These are phyloP conservation scores for Elsinoe ampelina DNA, from an alignment of 2,329 filamentous ascomycete species.

Conservation along the genomic window DNA sequence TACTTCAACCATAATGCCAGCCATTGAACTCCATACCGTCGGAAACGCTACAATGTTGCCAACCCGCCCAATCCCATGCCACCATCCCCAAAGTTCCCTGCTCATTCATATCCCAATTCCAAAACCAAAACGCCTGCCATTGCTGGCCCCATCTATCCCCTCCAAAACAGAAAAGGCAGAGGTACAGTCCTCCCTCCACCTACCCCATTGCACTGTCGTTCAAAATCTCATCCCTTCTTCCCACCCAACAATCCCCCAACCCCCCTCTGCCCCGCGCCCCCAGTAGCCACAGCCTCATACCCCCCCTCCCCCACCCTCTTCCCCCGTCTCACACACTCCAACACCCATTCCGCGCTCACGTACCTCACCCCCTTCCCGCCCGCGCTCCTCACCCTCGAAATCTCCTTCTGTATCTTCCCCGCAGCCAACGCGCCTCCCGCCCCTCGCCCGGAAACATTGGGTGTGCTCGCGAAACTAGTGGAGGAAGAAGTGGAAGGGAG, in stretches of 20 bases:
- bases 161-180: not conserved
- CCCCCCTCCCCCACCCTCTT: conserved; percentile 65
- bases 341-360: conserved; percentile 72
- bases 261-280: conserved; percentile 1
- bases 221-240: not conserved
- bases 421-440: conserved; percentile 67
- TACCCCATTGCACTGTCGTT: not conserved
- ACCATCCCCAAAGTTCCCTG: no score
- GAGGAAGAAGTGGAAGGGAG: conserved; percentile 30
- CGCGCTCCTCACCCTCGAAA: conserved; percentile 41
- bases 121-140: not conserved
- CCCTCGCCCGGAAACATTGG: conserved; percentile 33
- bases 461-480: conserved; percentile 30
- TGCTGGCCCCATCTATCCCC: not conserved
- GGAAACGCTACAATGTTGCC: no score
- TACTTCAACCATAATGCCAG: not conserved
- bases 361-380: conserved; percentile 66
- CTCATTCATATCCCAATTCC: no score
- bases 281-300: conserved; percentile 43
- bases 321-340: conserved; percentile 72
- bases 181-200: conserved; percentile 6
- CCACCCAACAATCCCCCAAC: conserved; percentile 2
- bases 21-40: not conserved
- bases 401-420: conserved; percentile 73
- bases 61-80: no score